These are phyloP conservation scores for Botryotinia convoluta DNA, from an alignment of 2,329 filamentous ascomycete species.

Conservation along the genomic window DNA sequence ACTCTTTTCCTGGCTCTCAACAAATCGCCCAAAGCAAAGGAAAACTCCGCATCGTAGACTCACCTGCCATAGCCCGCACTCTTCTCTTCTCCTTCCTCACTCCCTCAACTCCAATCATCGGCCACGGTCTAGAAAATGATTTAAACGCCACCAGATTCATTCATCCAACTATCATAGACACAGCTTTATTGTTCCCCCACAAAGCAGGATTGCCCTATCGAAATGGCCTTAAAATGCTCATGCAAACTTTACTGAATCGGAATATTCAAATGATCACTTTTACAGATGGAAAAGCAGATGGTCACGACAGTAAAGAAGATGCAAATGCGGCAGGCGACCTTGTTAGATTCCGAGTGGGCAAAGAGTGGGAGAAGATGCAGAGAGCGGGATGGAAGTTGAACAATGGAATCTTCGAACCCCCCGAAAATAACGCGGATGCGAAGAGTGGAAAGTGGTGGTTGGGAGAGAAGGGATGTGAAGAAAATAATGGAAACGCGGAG, in stretches of 20 bases:
- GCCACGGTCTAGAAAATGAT: conserved; percentile 94
- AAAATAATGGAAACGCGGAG: neutral
- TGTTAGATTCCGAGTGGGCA: conserved; percentile 66
- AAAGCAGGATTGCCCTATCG: conserved; percentile 72
- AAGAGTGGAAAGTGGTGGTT: neutral
- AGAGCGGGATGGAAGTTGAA: conserved; percentile 64
- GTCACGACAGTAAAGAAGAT: conserved; percentile 92
- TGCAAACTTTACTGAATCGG: conserved; percentile 64
- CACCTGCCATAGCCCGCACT: conserved; percentile 69
- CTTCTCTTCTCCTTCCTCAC: conserved; percentile 75
- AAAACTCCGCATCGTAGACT: conserved; percentile 69
- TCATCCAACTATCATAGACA: conserved; percentile 83
- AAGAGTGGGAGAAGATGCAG: conserved; percentile 68
- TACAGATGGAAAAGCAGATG: conserved; percentile 42
- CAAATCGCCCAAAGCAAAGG: conserved; percentile 36
- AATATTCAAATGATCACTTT: conserved; percentile 75
- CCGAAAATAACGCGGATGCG: neutral
- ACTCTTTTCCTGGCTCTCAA: conserved; percentile 31
- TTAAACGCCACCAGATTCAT: conserved; percentile 80
- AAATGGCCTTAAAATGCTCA: conserved; percentile 72
- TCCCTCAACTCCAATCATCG: conserved; percentile 78
- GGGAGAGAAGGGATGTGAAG: neutral
- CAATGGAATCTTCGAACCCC: conserved; percentile 40
- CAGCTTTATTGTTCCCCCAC: conserved; percentile 79
- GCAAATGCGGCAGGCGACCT: conserved; percentile 85